Evolutionary conservation across 805 yeast species (phyloP).

Genomic region (Debaryomyces castellii): DNA sequence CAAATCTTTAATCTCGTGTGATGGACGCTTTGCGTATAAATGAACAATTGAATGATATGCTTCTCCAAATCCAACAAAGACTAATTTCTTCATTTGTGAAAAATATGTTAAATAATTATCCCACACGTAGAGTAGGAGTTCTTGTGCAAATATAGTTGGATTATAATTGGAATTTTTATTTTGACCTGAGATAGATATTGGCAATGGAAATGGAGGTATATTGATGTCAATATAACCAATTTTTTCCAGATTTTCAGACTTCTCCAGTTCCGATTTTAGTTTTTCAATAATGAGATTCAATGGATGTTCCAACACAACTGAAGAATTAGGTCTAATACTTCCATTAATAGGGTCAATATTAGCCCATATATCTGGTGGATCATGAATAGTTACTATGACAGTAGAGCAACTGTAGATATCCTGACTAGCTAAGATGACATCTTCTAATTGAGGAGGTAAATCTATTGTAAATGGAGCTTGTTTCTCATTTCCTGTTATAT

Average conservation of each 20-base stretch:
- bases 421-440: constrained; percentile 70
- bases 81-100: constrained; percentile 59
- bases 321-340: constrained; percentile 65
- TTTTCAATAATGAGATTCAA: constrained; percentile 55
- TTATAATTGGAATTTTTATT: constrained; percentile 41
- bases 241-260: constrained; percentile 13
- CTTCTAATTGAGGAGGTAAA: constrained; percentile 53
- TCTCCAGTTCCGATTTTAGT: constrained; percentile 41
- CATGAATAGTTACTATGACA: constrained; percentile 75
- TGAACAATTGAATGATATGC: constrained; percentile 86
- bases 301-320: constrained; percentile 76
- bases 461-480: constrained; percentile 32
- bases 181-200: constrained; percentile 25
- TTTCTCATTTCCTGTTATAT: constrained; percentile 18
- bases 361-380: constrained; percentile 92
- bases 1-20: constrained; percentile 50
- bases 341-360: constrained; percentile 79
- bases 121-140: constrained; percentile 78
- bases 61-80: constrained; percentile 87
- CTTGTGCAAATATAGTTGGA: constrained; percentile 70
- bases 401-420: constrained; percentile 63
- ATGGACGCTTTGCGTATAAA: constrained; percentile 75
- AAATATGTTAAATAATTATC: constrained; percentile 85
- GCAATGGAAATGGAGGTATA: constrained; percentile 54
- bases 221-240: constrained; percentile 84